phyloP scores from a whole-genome alignment of 2,329 filamentous ascomycete genomes.

The Ophiostoma ulmi region DNA sequence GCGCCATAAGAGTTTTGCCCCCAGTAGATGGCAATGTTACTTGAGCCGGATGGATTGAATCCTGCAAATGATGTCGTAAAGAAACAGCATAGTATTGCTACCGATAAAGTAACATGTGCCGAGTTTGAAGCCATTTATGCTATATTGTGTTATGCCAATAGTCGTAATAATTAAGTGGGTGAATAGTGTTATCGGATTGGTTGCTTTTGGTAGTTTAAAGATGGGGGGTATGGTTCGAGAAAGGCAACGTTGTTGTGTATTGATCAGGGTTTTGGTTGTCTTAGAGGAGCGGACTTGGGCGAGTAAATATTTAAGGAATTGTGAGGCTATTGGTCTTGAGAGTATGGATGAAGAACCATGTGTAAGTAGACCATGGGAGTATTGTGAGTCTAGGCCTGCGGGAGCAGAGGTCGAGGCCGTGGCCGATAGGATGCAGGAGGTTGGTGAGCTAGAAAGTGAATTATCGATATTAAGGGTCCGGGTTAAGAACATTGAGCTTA shows the following conservation, averaged over 20 bases:
- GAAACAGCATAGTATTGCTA: constrained; percentile 20
- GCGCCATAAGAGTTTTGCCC: constrained; percentile 60
- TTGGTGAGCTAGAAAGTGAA: background rate
- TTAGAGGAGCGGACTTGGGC: background rate
- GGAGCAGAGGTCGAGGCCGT: background rate
- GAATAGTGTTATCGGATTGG: background rate
- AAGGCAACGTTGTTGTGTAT: background rate
- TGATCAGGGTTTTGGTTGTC: background rate
- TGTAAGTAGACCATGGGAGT: background rate
- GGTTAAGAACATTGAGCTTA: background rate
- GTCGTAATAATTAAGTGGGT: background rate
- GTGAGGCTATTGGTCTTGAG: background rate
- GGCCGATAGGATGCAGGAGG: background rate
- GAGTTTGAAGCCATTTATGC: background rate
- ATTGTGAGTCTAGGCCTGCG: background rate
- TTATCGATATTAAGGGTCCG: background rate
- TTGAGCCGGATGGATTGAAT: constrained; percentile 42
- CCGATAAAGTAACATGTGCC: background rate
- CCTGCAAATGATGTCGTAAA: constrained; percentile 34
- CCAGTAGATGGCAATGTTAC: constrained; percentile 64
- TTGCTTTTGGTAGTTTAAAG: background rate
- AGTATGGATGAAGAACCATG: background rate
- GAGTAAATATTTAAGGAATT: background rate
- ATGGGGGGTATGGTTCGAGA: background rate
- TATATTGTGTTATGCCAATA: background rate